Conservation (phyloP, 2,329 filamentous ascomycete species). For the Karstenula rhodostoma region DNA sequence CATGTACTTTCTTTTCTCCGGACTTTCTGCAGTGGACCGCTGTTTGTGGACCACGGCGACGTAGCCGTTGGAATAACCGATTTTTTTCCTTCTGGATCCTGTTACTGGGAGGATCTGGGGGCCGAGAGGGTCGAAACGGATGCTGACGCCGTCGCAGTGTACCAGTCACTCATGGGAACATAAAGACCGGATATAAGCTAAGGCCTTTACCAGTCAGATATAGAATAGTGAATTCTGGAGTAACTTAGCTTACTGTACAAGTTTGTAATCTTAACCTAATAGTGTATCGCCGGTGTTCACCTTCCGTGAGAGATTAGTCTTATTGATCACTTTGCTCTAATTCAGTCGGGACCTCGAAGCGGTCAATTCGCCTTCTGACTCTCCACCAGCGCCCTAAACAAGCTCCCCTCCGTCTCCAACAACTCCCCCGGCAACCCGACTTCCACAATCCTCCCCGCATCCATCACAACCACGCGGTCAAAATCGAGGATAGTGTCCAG, state of each 20-base stretch:
- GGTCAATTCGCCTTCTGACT: slow-evolving; percentile 18
- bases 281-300: no score
- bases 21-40: not conserved
- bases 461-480: slow-evolving; percentile 90
- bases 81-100: slow-evolving; percentile 23
- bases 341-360: not conserved
- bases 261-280: no score
- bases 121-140: slow-evolving; percentile 28
- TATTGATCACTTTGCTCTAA: slow-evolving; percentile 5
- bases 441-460: slow-evolving; percentile 86
- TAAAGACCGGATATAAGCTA: no score
- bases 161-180: no score
- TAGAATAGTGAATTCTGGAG: no score
- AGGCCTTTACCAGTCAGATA: no score
- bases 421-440: slow-evolving; percentile 62
- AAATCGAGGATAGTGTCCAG: slow-evolving; percentile 95
- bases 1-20: slow-evolving; percentile 20
- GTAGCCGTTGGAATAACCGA: slow-evolving; percentile 31
- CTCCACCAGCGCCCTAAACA: slow-evolving; percentile 26
- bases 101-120: slow-evolving; percentile 33
- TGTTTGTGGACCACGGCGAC: slow-evolving; percentile 23
- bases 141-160: slow-evolving; percentile 33
- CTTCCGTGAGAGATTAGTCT: no score
- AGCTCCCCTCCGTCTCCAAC: slow-evolving; percentile 17
- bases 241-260: slow-evolving; percentile 28